phyloP scores from a whole-genome alignment of 129 eudicot genomes.

The Flaveria trinervia region DNA sequence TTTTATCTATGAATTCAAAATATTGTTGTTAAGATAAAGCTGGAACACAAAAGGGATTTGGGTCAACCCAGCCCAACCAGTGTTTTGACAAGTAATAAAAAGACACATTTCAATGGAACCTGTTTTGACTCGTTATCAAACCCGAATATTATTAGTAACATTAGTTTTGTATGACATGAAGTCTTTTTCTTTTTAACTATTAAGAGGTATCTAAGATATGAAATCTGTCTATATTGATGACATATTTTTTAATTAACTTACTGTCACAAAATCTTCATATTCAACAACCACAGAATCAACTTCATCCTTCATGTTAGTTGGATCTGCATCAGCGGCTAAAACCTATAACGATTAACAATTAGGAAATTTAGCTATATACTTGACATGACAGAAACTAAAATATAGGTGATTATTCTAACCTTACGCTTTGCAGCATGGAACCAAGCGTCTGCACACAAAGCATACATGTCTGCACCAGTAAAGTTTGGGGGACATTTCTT shows the following conservation, averaged over 20 bases:
- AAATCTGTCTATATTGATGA: background rate
- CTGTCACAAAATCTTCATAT: slow-evolving; percentile 81
- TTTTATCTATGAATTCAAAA: background rate
- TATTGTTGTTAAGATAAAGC: background rate
- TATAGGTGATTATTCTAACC: slow-evolving; percentile 43
- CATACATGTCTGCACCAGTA: slow-evolving; percentile 99
- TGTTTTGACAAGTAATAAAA: background rate
- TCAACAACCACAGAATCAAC: slow-evolving; percentile 69
- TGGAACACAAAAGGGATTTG: background rate
- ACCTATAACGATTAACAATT: slow-evolving; percentile 44
- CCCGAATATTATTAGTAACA: background rate
- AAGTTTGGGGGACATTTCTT: slow-evolving; percentile 87
- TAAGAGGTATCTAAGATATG: slow-evolving; percentile 2
- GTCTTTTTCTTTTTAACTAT: background rate
- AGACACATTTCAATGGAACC: background rate
- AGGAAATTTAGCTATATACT: slow-evolving; percentile 2
- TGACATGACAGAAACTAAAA: background rate
- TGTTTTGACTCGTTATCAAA: background rate
- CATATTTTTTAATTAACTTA: slow-evolving; percentile 27
- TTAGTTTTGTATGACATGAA: background rate
- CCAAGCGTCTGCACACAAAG: slow-evolving; percentile 99
- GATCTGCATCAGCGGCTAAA: slow-evolving; percentile 51
- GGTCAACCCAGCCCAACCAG: background rate
- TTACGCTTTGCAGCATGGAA: slow-evolving; percentile 93
- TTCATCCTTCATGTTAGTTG: slow-evolving; percentile 51